Conservation (phyloP, 176 grass and related monocot genomes). For the Avena eriantha region DNA sequence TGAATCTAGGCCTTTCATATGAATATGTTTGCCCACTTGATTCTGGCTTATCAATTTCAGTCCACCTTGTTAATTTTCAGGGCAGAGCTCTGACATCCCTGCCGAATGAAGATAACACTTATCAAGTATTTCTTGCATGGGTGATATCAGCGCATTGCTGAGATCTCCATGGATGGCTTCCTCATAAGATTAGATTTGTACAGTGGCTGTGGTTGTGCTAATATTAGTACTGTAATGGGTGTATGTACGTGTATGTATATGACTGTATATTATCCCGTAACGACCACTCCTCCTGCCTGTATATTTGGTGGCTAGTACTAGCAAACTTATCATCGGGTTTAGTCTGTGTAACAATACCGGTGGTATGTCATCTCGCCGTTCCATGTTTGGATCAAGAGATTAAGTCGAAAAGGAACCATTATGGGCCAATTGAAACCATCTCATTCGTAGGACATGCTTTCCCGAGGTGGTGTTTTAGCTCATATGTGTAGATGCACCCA, state of each 20-base stretch:
- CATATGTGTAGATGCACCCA: too few species aligned
- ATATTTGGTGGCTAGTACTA: constrained; percentile 43
- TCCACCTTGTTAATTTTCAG: constrained; percentile 47
- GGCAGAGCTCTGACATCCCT: constrained; percentile 43
- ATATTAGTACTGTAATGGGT: constrained; percentile 38
- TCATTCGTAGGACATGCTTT: neutral
- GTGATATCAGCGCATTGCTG: constrained; percentile 62
- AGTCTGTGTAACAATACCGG: constrained; percentile 30
- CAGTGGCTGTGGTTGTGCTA: constrained; percentile 51
- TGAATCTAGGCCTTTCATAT: neutral
- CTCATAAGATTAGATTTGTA: constrained; percentile 65
- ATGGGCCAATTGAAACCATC: neutral
- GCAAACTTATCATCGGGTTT: constrained; percentile 34
- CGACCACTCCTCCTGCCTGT: constrained; percentile 29
- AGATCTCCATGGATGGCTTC: constrained; percentile 30
- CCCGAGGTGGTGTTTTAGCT: too few species aligned
- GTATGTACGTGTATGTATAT: constrained; percentile 51
- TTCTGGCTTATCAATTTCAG: constrained; percentile 6
- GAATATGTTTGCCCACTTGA: neutral
- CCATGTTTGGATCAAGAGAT: constrained; percentile 41
- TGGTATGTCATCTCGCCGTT: constrained; percentile 8
- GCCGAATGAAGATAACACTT: constrained; percentile 43
- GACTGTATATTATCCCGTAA: constrained; percentile 46
- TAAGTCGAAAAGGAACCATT: constrained; percentile 21
- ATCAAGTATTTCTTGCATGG: constrained; percentile 48